These are phyloP conservation scores for Pelargonium nanum DNA, from an alignment of 345 rosid genomes.

Conservation along the genomic window DNA sequence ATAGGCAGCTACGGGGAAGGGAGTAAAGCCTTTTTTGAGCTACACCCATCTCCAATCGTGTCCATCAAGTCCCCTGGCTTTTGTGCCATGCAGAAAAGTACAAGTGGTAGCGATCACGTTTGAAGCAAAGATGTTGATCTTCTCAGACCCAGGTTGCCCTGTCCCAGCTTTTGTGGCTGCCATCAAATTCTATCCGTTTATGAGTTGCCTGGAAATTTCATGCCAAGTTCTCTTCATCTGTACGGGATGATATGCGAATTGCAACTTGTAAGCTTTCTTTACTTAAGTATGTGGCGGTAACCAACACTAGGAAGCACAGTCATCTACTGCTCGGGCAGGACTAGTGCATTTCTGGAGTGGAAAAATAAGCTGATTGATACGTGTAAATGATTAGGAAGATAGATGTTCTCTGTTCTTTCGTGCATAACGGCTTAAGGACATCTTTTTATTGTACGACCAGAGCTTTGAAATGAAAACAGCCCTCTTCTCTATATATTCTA, in stretches of 20 bases:
- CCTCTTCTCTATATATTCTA: background rate
- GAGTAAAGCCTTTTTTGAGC: slow-evolving; percentile 35
- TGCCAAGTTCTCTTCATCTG: background rate
- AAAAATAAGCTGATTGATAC: background rate
- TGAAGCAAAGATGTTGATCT: slow-evolving; percentile 5
- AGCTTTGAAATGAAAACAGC: too few relatives aligned
- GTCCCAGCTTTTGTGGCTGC: background rate
- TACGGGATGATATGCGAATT: background rate
- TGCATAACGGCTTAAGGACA: too few relatives aligned
- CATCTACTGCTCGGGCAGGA: background rate
- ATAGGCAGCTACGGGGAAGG: slow-evolving; percentile 51
- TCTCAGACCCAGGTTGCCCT: background rate
- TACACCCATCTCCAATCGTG: slow-evolving; percentile 34
- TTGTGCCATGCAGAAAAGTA: slow-evolving; percentile 20
- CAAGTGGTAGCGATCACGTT: slow-evolving; percentile 9
- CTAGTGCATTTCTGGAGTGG: background rate
- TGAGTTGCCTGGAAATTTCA: background rate
- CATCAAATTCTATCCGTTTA: too few relatives aligned
- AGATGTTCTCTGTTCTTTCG: background rate
- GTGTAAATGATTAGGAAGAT: background rate
- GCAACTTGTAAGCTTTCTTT: background rate
- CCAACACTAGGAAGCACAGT: background rate
- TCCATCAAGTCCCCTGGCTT: slow-evolving; percentile 32
- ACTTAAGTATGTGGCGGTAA: background rate
- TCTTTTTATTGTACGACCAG: too few relatives aligned